phyloP scores from a whole-genome alignment of 2,329 filamentous ascomycete species.

The Colletotrichum sublineola region DNA sequence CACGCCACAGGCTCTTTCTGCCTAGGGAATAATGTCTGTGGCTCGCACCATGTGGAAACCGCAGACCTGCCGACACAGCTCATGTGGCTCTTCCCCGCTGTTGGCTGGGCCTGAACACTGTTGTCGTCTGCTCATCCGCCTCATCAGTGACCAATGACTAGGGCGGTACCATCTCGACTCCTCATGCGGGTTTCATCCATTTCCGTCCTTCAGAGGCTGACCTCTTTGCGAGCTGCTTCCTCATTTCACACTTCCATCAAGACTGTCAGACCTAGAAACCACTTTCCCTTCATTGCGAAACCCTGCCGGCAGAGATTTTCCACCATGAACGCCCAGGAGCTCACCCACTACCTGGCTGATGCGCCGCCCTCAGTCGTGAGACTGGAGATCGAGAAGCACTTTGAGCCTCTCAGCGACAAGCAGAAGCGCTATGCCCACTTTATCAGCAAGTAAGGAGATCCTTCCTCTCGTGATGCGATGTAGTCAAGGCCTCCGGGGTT shows the following conservation, averaged over 20 bases:
- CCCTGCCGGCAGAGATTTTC: conserved; percentile 44
- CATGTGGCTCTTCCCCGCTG: conserved; percentile 28
- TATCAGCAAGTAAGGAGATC: conserved; percentile 76
- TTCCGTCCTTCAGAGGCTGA: conserved; percentile 53
- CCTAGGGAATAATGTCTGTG: not conserved
- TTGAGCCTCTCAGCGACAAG: conserved; percentile 79
- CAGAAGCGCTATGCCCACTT: conserved; percentile 94
- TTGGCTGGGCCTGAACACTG: conserved; percentile 25
- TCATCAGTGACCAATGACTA: conserved; percentile 41
- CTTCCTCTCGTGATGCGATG: not conserved
- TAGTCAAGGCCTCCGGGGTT: not conserved
- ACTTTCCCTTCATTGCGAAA: conserved; percentile 20
- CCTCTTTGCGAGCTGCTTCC: conserved; percentile 44
- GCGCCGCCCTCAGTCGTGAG: conserved; percentile 89
- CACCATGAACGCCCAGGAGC: conserved; percentile 71
- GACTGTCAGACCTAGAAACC: conserved; percentile 19
- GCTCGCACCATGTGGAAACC: conserved; percentile 10
- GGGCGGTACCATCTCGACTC: conserved; percentile 37
- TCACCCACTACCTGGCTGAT: conserved; percentile 88
- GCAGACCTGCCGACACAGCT: not conserved
- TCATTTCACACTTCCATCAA: conserved; percentile 30
- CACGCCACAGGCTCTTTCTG: not conserved
- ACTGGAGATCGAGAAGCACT: conserved; percentile 93
- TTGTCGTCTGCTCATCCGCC: conserved; percentile 33
- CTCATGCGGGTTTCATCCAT: conserved; percentile 49